Conservation (phyloP, 2,329 filamentous ascomycete species). For the Talaromyces sp. region DNA sequence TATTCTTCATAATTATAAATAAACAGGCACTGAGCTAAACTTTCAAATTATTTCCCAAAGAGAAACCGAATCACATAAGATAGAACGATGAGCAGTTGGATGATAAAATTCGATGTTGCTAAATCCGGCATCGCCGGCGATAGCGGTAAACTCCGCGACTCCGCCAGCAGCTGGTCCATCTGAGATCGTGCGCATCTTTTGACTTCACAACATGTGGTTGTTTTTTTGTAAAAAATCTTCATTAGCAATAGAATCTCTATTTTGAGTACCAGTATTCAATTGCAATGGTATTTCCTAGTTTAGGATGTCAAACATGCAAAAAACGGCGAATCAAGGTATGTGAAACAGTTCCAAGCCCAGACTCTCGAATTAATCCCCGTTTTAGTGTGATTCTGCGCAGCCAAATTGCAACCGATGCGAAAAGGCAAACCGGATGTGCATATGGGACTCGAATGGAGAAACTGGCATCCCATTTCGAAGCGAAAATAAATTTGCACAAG, state of each 20-base stretch:
- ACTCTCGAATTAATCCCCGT: neutral
- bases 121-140: neutral
- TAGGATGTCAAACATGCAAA: slow-evolving; percentile 16
- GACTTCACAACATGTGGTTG: neutral
- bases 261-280: neutral
- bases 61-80: too few species aligned
- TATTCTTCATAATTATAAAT: neutral
- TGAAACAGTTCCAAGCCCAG: neutral
- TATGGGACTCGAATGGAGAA: slow-evolving; percentile 16
- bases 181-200: neutral
- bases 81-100: neutral
- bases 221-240: neutral
- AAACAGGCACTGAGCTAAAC: neutral
- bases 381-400: slow-evolving; percentile 15
- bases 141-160: too few species aligned
- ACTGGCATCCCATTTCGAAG: slow-evolving; percentile 13
- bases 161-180: neutral
- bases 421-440: slow-evolving; percentile 16
- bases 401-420: slow-evolving; percentile 14
- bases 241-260: neutral
- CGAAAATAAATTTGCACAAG: slow-evolving; percentile 19
- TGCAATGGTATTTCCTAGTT: slow-evolving; percentile 12
- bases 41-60: neutral
- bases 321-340: slow-evolving; percentile 17
- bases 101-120: neutral